Conservation (phyloP, 2,329 filamentous ascomycete species). For the Knoxdaviesia capensis region DNA sequence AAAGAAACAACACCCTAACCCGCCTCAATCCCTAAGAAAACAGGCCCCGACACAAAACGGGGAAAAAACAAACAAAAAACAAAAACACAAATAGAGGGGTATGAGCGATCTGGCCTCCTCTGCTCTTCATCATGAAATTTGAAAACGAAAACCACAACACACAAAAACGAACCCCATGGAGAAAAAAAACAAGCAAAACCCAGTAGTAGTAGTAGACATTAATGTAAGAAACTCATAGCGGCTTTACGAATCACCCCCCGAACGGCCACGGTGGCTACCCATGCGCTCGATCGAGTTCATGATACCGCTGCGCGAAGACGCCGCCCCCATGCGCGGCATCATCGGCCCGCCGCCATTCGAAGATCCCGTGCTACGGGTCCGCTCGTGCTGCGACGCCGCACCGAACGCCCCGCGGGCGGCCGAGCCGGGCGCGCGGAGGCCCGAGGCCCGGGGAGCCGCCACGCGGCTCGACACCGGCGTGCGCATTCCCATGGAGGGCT, state of each 20-base stretch:
- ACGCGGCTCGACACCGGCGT: too few species aligned
- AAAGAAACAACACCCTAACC: too few species aligned
- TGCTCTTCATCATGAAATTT: background rate
- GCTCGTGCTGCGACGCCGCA: slow-evolving; percentile 19
- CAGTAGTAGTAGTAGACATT: background rate
- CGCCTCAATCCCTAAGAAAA: background rate
- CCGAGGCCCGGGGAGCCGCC: slow-evolving; percentile 8
- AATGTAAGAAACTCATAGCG: background rate
- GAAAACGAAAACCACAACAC: background rate
- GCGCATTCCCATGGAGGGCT: too few species aligned
- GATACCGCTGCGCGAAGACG: slow-evolving; percentile 42
- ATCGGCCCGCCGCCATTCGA: slow-evolving; percentile 22
- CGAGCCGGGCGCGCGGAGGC: slow-evolving; percentile 39
- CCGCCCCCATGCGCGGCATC: slow-evolving; percentile 23
- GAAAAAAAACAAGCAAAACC: background rate
- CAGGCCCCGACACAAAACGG: background rate
- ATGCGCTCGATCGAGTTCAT: slow-evolving; percentile 79
- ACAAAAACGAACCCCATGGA: background rate
- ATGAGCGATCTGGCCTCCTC: background rate
- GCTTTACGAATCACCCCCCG: slow-evolving; percentile 7
- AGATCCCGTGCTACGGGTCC: slow-evolving; percentile 19
- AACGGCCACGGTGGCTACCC: slow-evolving; percentile 39
- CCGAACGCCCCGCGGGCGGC: slow-evolving; percentile 9
- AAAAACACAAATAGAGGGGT: background rate
- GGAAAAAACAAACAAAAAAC: background rate